Conservation (phyloP, 345 rosid genomes). For the Bruguiera sexangula region DNA sequence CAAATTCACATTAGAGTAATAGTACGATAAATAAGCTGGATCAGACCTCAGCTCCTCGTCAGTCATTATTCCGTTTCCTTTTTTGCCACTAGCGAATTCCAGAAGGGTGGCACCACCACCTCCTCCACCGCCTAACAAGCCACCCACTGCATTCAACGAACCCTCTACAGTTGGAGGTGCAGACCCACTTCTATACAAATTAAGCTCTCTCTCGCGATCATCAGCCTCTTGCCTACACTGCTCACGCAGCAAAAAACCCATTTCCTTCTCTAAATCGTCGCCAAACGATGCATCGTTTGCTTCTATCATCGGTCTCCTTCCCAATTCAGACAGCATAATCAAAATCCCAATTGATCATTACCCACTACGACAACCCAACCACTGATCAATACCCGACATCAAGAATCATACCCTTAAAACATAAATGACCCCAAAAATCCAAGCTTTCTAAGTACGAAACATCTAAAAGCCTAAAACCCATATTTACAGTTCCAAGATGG, state of each 20-base stretch:
- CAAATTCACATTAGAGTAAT: constrained; percentile 70
- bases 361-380: constrained; percentile 21
- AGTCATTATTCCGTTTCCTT: constrained; percentile 40
- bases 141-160: constrained; percentile 57
- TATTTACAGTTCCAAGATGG: constrained; percentile 33
- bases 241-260: constrained; percentile 53
- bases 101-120: constrained; percentile 18
- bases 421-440: constrained; percentile 22
- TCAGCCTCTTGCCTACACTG: constrained; percentile 52
- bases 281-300: constrained; percentile 61
- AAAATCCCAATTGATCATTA: constrained; percentile 31
- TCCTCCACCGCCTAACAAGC: constrained; percentile 47
- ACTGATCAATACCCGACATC: constrained; percentile 23
- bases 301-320: constrained; percentile 61
- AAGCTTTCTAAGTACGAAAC: constrained; percentile 20
- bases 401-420: constrained; percentile 22
- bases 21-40: constrained; percentile 64
- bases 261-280: constrained; percentile 74
- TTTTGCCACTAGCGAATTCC: constrained; percentile 40
- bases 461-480: constrained; percentile 7
- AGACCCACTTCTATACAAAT: constrained; percentile 70
- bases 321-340: constrained; percentile 59
- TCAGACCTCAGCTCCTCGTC: constrained; percentile 83
- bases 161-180: constrained; percentile 82
- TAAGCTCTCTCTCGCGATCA: constrained; percentile 60